Evolutionary conservation across 1,139 yeast genomes (phyloP), one percentile per base, ranked within the genome.

Genomic region (Hyphopichia fennica): DNA sequence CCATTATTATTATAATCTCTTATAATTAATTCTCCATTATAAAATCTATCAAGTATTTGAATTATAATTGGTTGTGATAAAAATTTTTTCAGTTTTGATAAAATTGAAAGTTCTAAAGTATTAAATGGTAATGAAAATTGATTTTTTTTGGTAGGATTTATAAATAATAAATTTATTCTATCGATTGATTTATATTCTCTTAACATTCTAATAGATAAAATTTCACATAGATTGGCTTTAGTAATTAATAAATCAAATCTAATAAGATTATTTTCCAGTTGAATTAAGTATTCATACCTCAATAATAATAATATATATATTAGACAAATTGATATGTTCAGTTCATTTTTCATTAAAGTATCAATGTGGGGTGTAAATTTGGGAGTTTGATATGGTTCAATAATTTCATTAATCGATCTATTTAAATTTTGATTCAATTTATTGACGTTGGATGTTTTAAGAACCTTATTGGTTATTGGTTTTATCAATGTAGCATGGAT

Each of bases 61-160:
- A 75, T 68, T 3, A 81, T 73, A 15, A 77, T 69, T 0, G 85
- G 85, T 52, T 80, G 84, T 2, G 82, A 73, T 40, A 81, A 61
- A 46, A 81, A 77, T 47, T 65, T 66, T 50, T 81, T 81, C 2
- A 84, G 77, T 45, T 77, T 75, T 15, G 82, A 72, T 40, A 78
- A 63, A 35, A 81, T 74, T 13, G 82, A 75, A 36, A 81, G 60
- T 51, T 81, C 86, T 38, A 81, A 58, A 0, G 84, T 75, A 34
- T 77, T 75, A 13, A 33, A 19, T 33, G 20, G n/a, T 17, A 6
- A n/a, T n/a, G 25, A 7, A 22, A 22, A 53, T 23, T 41, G 40
- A 19, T 51, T 52, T 13, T 57, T 54, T 15, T 53, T 54, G 38
- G 81, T 62, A 14, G 82, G 75, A 54, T 73, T 73, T 43, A 54